Percentiles rank a stretch among this genome's conserved stretches.
Evolutionary conservation across 2,329 filamentous ascomycete genomes (phyloP).

Genomic region (Aspergillus oerlinghausenensis): DNA sequence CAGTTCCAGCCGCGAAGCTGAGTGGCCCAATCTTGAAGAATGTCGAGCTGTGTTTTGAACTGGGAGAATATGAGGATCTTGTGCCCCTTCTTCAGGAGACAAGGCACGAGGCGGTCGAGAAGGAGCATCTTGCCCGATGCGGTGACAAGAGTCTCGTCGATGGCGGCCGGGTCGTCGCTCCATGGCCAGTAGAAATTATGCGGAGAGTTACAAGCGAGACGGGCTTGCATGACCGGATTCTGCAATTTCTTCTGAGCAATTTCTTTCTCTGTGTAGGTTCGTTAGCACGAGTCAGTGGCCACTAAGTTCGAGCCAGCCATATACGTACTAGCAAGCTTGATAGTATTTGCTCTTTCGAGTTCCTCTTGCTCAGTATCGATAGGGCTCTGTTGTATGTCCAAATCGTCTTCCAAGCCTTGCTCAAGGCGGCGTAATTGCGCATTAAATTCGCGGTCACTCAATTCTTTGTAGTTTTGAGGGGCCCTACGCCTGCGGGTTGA

Average conservation of each 20-base stretch:
- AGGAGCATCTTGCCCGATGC: constrained; percentile 94
- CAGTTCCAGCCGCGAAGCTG: constrained; percentile 73
- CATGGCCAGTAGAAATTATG: constrained; percentile 98
- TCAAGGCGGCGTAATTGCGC: constrained; percentile 52
- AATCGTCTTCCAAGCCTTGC: constrained; percentile 56
- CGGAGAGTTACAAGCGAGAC: constrained; percentile 86
- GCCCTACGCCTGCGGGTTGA: constrained; percentile 51
- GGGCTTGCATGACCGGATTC: constrained; percentile 87
- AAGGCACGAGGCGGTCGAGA: constrained; percentile 76
- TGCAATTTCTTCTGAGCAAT: constrained; percentile 88
- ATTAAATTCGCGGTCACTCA: constrained; percentile 84
- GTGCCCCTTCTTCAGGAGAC: constrained; percentile 68
- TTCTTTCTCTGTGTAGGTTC: constrained; percentile 60
- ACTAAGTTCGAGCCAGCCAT: background rate
- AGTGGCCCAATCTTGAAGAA: constrained; percentile 79
- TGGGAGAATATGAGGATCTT: constrained; percentile 96
- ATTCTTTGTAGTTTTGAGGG: constrained; percentile 57
- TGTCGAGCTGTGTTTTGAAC: constrained; percentile 90
- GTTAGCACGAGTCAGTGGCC: constrained; percentile 6
- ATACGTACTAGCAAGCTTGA: constrained; percentile 69
- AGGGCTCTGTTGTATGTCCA: constrained; percentile 37
- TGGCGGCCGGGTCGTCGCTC: constrained; percentile 53
- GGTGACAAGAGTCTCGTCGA: constrained; percentile 79
- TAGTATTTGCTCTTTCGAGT: constrained; percentile 59
- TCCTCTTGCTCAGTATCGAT: constrained; percentile 55